Evolutionary conservation across 805 yeast genomes (phyloP).

Genomic region (Candida morakotiae): DNA sequence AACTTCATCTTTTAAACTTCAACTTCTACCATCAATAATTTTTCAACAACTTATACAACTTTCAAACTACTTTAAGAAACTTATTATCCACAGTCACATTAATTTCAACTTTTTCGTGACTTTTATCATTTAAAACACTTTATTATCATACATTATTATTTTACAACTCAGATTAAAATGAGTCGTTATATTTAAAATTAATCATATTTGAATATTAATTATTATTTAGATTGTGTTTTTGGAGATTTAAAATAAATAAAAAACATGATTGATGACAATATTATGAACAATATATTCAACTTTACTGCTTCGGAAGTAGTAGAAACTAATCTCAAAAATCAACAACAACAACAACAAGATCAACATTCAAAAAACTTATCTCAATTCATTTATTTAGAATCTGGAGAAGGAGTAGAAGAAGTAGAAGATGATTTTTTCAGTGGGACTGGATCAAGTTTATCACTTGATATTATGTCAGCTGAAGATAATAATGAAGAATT

Average conservation of each 20-base stretch:
- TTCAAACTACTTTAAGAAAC: too few species aligned
- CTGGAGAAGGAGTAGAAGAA: constrained; percentile 3
- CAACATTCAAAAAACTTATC: constrained; percentile 5
- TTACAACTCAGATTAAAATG: constrained; percentile 1
- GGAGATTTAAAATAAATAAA: not conserved
- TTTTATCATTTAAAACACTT: too few species aligned
- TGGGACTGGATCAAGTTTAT: constrained; percentile 3
- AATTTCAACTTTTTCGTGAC: too few species aligned
- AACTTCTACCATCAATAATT: too few species aligned
- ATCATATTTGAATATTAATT: constrained; percentile 3
- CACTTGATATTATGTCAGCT: constrained; percentile 9
- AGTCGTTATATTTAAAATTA: constrained; percentile 1
- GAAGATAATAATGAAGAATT: constrained; percentile 5
- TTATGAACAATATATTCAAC: constrained; percentile 7
- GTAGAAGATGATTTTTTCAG: not conserved
- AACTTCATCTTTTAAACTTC: too few species aligned
- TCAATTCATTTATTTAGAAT: constrained; percentile 5
- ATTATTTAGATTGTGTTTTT: constrained; percentile 10
- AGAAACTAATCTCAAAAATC: constrained; percentile 2
- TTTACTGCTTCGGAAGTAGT: constrained; percentile 5
- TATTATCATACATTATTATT: too few species aligned
- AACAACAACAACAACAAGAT: not conserved
- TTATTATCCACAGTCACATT: too few species aligned
- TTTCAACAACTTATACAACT: too few species aligned
- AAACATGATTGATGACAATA: constrained; percentile 12